phyloP scores from a whole-genome alignment of 2,329 filamentous ascomycete species.

The Monosporascus sp. region DNA sequence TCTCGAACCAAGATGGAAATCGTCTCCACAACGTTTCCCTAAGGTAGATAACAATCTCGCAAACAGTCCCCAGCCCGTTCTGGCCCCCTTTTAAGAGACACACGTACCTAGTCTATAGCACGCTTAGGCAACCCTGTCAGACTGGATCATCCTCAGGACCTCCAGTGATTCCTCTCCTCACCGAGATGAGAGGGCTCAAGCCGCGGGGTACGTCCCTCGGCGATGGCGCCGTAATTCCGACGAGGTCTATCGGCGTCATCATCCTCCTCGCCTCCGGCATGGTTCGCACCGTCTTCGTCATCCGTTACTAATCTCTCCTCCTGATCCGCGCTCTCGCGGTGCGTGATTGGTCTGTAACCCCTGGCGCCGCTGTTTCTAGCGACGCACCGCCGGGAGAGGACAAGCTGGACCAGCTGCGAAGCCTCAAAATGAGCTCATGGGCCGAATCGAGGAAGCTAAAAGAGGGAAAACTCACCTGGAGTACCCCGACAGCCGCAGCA shows the following conservation, averaged over 20 bases:
- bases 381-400: conserved; percentile 14
- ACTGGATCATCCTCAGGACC: background rate
- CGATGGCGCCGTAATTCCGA: conserved; percentile 5
- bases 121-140: background rate
- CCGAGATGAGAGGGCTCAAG: conserved; percentile 17
- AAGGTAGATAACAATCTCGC: too few relatives aligned
- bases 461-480: conserved; percentile 43
- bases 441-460: conserved; percentile 4
- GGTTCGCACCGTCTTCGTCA: conserved; percentile 6
- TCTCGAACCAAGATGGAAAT: too few relatives aligned
- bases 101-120: too few relatives aligned
- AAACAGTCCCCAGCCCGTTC: too few relatives aligned
- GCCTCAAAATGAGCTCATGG: conserved; percentile 23
- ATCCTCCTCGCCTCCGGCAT: conserved; percentile 2
- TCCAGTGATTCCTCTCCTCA: conserved; percentile 14
- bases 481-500: conserved; percentile 44
- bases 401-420: conserved; percentile 21
- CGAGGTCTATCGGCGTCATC: conserved; percentile 1
- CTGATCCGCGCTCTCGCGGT: conserved; percentile 3
- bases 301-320: conserved; percentile 15
- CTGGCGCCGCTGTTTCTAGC: background rate
- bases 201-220: conserved; percentile 8
- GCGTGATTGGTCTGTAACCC: conserved; percentile 8
- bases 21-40: too few relatives aligned
- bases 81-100: too few relatives aligned